Conservation (phyloP, 2,329 filamentous ascomycete species). For the Aspergillus udagawae region DNA sequence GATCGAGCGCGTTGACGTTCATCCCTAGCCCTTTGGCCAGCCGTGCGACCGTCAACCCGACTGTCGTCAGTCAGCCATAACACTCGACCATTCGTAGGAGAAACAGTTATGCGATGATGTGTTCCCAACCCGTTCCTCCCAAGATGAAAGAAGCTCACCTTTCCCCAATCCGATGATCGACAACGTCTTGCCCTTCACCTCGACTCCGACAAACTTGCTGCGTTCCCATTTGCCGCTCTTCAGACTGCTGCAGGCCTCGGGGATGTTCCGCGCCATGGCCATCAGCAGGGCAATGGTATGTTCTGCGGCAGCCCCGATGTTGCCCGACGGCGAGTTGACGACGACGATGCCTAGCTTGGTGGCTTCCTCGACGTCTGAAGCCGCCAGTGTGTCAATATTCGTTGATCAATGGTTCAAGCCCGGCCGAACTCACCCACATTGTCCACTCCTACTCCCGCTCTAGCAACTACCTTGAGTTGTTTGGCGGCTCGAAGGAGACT, state of each 20-base stretch:
- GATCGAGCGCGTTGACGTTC: constrained; percentile 70
- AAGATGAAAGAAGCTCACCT: constrained; percentile 38
- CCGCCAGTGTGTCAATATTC: too few species aligned
- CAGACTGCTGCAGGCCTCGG: constrained; percentile 63
- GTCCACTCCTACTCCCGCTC: constrained; percentile 78
- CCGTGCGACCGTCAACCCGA: constrained; percentile 75
- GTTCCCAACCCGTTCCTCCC: neutral
- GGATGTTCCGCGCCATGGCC: constrained; percentile 69
- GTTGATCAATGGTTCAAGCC: too few species aligned
- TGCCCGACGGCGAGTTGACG: constrained; percentile 74
- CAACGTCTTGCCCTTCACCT: constrained; percentile 72
- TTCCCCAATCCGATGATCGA: constrained; percentile 79
- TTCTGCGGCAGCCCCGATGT: constrained; percentile 75
- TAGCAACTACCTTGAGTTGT: constrained; percentile 71
- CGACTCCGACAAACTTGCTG: constrained; percentile 68
- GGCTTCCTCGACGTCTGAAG: constrained; percentile 48
- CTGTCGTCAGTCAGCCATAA: constrained; percentile 26
- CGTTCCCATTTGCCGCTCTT: constrained; percentile 74
- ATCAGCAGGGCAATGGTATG: constrained; percentile 73
- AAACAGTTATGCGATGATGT: too few species aligned
- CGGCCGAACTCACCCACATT: constrained; percentile 55
- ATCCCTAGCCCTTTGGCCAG: constrained; percentile 74
- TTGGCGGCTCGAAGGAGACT: constrained; percentile 61
- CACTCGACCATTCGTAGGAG: too few species aligned
- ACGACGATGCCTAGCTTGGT: constrained; percentile 73